Conservation (phyloP, 306 rosid genomes). For the Castanea mollissima region DNA sequence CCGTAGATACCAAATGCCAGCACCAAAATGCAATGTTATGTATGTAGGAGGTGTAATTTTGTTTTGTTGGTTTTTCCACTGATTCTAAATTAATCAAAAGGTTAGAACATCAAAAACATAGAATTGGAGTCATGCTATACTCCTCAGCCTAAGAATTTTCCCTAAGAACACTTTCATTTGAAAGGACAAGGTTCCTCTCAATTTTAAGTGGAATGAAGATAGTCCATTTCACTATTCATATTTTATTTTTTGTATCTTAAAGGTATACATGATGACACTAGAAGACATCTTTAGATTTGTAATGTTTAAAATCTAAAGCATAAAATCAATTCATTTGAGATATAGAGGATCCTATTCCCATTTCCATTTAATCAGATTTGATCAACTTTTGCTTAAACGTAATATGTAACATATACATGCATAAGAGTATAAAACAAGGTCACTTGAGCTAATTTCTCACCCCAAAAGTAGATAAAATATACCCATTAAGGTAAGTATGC, state of each 20-base stretch:
- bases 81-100: neutral
- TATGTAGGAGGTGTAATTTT: neutral
- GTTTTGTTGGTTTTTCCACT: neutral
- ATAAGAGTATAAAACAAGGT: neutral
- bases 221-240: too few relatives aligned
- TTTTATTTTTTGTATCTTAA: too few relatives aligned
- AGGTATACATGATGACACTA: too few relatives aligned
- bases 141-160: neutral
- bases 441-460: neutral
- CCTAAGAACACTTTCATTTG: neutral
- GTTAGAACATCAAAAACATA: neutral
- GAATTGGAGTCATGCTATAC: neutral
- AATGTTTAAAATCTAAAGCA: too few relatives aligned
- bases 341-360: too few relatives aligned
- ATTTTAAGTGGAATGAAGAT: too few relatives aligned
- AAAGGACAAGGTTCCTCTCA: too few relatives aligned
- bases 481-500: neutral
- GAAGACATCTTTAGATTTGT: too few relatives aligned
- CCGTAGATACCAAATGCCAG: neutral
- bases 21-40: conserved; percentile 5
- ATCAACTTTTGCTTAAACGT: neutral
- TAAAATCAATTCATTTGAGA: too few relatives aligned
- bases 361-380: neutral
- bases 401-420: neutral
- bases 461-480: neutral